Percentiles rank a stretch among this genome's conserved stretches.
These are phyloP conservation scores for Kwoniella pini DNA, from an alignment of 768 basidiomycete genomes.

Conservation along the genomic window DNA sequence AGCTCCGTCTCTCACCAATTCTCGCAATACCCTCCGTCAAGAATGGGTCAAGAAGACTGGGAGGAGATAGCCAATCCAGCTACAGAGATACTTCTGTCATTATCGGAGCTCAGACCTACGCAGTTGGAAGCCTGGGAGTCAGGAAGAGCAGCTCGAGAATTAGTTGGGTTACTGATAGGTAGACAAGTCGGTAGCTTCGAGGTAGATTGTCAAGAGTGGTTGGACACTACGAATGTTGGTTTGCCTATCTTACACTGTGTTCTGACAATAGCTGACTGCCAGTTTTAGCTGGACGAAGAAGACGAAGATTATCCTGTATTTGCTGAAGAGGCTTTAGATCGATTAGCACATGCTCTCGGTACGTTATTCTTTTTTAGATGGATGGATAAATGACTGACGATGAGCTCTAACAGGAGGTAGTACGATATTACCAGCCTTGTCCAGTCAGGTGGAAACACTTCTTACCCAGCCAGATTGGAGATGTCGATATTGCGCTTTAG, in stretches of 20 bases:
- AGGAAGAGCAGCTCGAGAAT: conserved; percentile 55
- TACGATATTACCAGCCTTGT: conserved; percentile 73
- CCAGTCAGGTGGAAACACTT: conserved; percentile 80
- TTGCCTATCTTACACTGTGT: neutral
- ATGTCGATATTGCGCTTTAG: conserved; percentile 77
- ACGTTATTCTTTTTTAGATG: conserved; percentile 6
- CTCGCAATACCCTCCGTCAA: conserved; percentile 25
- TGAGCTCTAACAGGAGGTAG: conserved; percentile 61
- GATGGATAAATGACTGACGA: too few species aligned
- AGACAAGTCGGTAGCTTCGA: conserved; percentile 41
- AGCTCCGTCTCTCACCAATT: conserved; percentile 10
- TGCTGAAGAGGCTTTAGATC: conserved; percentile 80
- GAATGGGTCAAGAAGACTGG: conserved; percentile 62
- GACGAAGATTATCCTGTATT: conserved; percentile 68
- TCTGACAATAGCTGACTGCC: neutral
- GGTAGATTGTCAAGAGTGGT: conserved; percentile 60
- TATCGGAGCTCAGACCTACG: conserved; percentile 71
- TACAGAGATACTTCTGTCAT: conserved; percentile 76
- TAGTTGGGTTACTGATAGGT: conserved; percentile 48
- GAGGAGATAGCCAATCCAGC: conserved; percentile 71
- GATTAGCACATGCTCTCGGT: conserved; percentile 71
- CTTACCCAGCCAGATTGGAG: conserved; percentile 80
- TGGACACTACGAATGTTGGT: conserved; percentile 65
- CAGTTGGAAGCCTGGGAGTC: conserved; percentile 80
- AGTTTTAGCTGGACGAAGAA: conserved; percentile 58